A percentile compares a stretch with the other conserved stretches of the same genome.
Conservation (phyloP, 768 basidiomycete genomes). For the Kwoniella sp. region DNA sequence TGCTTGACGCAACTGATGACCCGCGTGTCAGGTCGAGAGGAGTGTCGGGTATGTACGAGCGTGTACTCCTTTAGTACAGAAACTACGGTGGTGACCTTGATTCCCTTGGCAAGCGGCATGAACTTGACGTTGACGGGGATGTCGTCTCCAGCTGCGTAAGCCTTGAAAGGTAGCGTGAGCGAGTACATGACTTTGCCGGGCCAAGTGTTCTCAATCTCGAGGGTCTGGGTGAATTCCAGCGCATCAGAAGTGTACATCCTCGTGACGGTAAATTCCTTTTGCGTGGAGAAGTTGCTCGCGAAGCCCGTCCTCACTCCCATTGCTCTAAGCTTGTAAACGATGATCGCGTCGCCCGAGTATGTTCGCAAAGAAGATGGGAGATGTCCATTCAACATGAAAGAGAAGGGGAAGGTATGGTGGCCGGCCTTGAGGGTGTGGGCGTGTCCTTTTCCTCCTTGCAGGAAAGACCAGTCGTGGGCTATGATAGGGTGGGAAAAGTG, state of each 20-base stretch:
- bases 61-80: slow-evolving; percentile 71
- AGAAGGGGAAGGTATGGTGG: slow-evolving; percentile 88
- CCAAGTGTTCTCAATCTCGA: slow-evolving; percentile 92
- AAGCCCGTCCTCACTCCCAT: slow-evolving; percentile 76
- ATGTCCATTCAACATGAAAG: slow-evolving; percentile 78
- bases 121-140: slow-evolving; percentile 83
- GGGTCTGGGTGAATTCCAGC: slow-evolving; percentile 91
- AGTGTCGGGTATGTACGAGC: slow-evolving; percentile 66
- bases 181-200: slow-evolving; percentile 96
- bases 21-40: slow-evolving; percentile 65
- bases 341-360: slow-evolving; percentile 60
- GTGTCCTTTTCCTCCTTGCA: slow-evolving; percentile 76
- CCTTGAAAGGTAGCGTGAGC: slow-evolving; percentile 85
- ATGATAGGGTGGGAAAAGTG: slow-evolving; percentile 63
- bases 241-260: slow-evolving; percentile 78
- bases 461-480: slow-evolving; percentile 88
- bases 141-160: slow-evolving; percentile 87
- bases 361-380: slow-evolving; percentile 77
- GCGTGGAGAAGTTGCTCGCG: slow-evolving; percentile 67
- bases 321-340: slow-evolving; percentile 88
- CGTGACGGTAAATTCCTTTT: slow-evolving; percentile 66
- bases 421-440: slow-evolving; percentile 94
- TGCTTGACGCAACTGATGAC: slow-evolving; percentile 68
- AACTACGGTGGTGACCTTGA: slow-evolving; percentile 66
- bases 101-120: slow-evolving; percentile 81